Evolutionary conservation across 768 basidiomycete genomes (phyloP).

Genomic region (Hydnomerulius pinastri): DNA sequence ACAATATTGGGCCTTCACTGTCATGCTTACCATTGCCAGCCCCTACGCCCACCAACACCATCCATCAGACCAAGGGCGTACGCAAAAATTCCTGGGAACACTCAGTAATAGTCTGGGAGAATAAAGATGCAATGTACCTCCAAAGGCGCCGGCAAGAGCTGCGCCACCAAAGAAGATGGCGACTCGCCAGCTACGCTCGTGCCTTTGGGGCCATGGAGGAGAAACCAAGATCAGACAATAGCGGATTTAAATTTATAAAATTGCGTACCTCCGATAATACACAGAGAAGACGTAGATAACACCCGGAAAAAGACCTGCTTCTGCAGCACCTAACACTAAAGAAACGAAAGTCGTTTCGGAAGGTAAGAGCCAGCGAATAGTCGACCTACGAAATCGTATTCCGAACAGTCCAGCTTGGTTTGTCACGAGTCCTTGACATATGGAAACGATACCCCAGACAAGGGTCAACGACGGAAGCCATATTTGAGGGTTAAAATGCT

Average conservation of each 20-base stretch:
- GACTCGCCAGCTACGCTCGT: slow-evolving; percentile 60
- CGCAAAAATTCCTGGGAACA: slow-evolving; percentile 51
- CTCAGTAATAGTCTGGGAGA: not conserved
- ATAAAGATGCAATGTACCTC: slow-evolving; percentile 36
- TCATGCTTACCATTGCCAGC: slow-evolving; percentile 56
- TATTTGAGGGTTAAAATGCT: slow-evolving; percentile 57
- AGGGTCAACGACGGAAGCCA: slow-evolving; percentile 66
- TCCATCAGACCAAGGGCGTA: slow-evolving; percentile 62
- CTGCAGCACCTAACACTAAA: slow-evolving; percentile 55
- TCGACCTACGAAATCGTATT: slow-evolving; percentile 50
- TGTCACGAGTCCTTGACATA: slow-evolving; percentile 55
- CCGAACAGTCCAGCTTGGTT: slow-evolving; percentile 56
- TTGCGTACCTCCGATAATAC: slow-evolving; percentile 50
- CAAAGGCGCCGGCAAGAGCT: slow-evolving; percentile 64
- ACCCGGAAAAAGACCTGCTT: slow-evolving; percentile 64
- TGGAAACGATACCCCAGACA: slow-evolving; percentile 56
- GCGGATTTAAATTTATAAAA: not conserved
- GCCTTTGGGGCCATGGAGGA: slow-evolving; percentile 31
- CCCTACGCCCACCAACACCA: slow-evolving; percentile 56
- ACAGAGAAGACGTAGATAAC: slow-evolving; percentile 59
- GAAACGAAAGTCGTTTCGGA: not conserved
- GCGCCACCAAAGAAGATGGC: slow-evolving; percentile 65
- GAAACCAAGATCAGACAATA: not conserved
- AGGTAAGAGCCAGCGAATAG: not conserved
- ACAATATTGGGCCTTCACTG: too few species aligned